Percentiles rank a stretch among this genome's conserved stretches.
Evolutionary conservation across 768 basidiomycete genomes (phyloP).

Genomic region (Boletus sp.): DNA sequence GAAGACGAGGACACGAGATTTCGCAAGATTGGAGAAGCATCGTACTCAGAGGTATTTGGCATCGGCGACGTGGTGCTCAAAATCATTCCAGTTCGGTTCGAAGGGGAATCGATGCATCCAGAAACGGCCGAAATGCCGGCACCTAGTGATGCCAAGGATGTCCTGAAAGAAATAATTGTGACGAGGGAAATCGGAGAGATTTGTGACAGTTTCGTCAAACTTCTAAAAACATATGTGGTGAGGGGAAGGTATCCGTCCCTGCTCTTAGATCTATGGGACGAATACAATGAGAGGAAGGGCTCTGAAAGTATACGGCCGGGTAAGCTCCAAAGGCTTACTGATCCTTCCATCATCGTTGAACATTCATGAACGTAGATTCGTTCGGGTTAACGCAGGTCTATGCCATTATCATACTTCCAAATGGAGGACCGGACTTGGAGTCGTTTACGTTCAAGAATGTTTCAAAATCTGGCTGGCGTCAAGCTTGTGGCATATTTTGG

Average conservation of each 20-base stretch:
- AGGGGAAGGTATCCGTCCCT: slow-evolving; percentile 79
- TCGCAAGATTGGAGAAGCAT: slow-evolving; percentile 93
- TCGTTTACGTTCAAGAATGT: slow-evolving; percentile 65
- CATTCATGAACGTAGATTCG: slow-evolving; percentile 47
- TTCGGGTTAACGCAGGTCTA: slow-evolving; percentile 80
- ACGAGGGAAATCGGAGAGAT: slow-evolving; percentile 75
- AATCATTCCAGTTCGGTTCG: slow-evolving; percentile 73
- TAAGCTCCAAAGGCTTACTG: slow-evolving; percentile 33
- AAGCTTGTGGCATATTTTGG: slow-evolving; percentile 89
- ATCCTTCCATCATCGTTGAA: slow-evolving; percentile 4
- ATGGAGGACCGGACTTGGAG: slow-evolving; percentile 91
- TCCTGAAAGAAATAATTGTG: slow-evolving; percentile 78
- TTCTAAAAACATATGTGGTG: slow-evolving; percentile 84
- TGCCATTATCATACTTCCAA: slow-evolving; percentile 84
- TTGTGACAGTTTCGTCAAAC: slow-evolving; percentile 74
- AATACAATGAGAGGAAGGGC: slow-evolving; percentile 69
- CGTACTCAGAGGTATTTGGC: slow-evolving; percentile 94
- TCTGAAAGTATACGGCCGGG: slow-evolving; percentile 87
- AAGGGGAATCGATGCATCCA: slow-evolving; percentile 30
- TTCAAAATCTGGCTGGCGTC: slow-evolving; percentile 70
- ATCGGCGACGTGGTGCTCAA: slow-evolving; percentile 89
- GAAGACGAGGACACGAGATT: slow-evolving; percentile 43
- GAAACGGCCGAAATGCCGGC: slow-evolving; percentile 57
- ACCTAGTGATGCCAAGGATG: slow-evolving; percentile 70
- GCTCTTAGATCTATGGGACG: slow-evolving; percentile 85